Percentiles rank a stretch among this genome's conserved stretches.
These are phyloP conservation scores for Starmerella ratchasimensis DNA, from an alignment of 805 yeast species.

Conservation along the genomic window DNA sequence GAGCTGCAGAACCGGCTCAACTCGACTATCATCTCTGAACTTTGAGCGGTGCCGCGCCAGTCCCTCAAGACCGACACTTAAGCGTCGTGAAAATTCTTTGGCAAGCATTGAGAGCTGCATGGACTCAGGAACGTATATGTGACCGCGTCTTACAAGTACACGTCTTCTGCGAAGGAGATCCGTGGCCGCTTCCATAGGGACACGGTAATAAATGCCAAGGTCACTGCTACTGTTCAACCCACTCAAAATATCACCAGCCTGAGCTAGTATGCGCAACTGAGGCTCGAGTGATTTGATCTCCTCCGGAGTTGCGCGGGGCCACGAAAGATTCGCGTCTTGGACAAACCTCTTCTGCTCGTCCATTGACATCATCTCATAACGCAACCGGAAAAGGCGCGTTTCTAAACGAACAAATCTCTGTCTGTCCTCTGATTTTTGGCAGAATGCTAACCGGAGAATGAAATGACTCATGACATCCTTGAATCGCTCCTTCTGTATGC, in stretches of 20 bases:
- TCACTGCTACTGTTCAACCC: conserved; percentile 27
- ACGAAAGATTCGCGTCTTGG: conserved; percentile 47
- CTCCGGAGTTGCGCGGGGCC: conserved; percentile 51
- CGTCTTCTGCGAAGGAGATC: conserved; percentile 63
- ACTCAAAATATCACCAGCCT: background rate
- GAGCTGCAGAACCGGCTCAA: conserved; percentile 71
- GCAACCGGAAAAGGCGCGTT: conserved; percentile 52
- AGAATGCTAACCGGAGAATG: conserved; percentile 76
- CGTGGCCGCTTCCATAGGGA: conserved; percentile 72
- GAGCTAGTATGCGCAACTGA: conserved; percentile 30
- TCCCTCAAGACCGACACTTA: conserved; percentile 40
- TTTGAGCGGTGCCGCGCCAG: conserved; percentile 72
- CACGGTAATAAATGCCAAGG: conserved; percentile 38
- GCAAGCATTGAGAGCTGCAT: conserved; percentile 60
- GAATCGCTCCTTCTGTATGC: conserved; percentile 39
- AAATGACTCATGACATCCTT: conserved; percentile 91
- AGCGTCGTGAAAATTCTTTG: conserved; percentile 46
- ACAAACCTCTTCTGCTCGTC: conserved; percentile 62
- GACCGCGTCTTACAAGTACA: conserved; percentile 53
- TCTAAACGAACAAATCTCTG: conserved; percentile 69
- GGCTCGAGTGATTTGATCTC: conserved; percentile 43
- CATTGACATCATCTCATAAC: conserved; percentile 51
- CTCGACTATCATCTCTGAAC: conserved; percentile 80
- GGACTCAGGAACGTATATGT: conserved; percentile 72
- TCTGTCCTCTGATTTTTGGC: conserved; percentile 68